phyloP scores from a whole-genome alignment of 305 asterid species.

The Rubia peregrina region DNA sequence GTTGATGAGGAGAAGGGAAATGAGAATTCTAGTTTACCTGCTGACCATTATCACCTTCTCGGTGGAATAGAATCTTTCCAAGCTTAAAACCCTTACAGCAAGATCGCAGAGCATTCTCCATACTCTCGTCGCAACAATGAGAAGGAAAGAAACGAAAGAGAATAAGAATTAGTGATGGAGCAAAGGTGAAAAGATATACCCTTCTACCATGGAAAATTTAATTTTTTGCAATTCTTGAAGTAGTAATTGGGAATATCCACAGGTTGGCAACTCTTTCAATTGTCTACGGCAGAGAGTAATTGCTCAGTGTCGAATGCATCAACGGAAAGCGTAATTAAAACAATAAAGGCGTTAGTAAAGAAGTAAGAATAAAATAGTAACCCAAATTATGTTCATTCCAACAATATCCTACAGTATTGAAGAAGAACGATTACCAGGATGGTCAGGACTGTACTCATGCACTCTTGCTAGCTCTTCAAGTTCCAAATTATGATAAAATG shows the following conservation, averaged over 20 bases:
- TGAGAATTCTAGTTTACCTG: slow-evolving; percentile 36
- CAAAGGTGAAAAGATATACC: slow-evolving; percentile 37
- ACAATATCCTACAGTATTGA: neutral
- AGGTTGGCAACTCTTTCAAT: slow-evolving; percentile 67
- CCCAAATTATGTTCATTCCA: slow-evolving; percentile 10
- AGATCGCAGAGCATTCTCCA: slow-evolving; percentile 91
- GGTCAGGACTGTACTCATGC: slow-evolving; percentile 95
- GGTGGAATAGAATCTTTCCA: slow-evolving; percentile 82
- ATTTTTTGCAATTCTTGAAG: slow-evolving; percentile 77
- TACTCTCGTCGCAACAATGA: slow-evolving; percentile 73
- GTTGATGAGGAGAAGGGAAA: slow-evolving; percentile 9
- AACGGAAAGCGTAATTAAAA: slow-evolving; percentile 25
- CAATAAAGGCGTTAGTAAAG: slow-evolving; percentile 10
- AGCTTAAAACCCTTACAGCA: slow-evolving; percentile 92
- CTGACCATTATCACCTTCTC: slow-evolving; percentile 57
- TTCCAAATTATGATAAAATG: slow-evolving; percentile 77
- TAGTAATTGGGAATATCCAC: slow-evolving; percentile 90
- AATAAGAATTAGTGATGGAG: neutral
- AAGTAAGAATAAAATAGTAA: slow-evolving; percentile 22
- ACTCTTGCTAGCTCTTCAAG: slow-evolving; percentile 77
- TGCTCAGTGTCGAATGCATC: slow-evolving; percentile 88
- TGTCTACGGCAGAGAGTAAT: slow-evolving; percentile 61
- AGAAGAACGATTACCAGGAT: slow-evolving; percentile 64
- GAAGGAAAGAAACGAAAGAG: slow-evolving; percentile 15
- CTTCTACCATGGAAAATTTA: slow-evolving; percentile 68